These are phyloP conservation scores for Closterium sp. DNA, from an alignment of 139 green algal genomes.

Conservation along the genomic window DNA sequence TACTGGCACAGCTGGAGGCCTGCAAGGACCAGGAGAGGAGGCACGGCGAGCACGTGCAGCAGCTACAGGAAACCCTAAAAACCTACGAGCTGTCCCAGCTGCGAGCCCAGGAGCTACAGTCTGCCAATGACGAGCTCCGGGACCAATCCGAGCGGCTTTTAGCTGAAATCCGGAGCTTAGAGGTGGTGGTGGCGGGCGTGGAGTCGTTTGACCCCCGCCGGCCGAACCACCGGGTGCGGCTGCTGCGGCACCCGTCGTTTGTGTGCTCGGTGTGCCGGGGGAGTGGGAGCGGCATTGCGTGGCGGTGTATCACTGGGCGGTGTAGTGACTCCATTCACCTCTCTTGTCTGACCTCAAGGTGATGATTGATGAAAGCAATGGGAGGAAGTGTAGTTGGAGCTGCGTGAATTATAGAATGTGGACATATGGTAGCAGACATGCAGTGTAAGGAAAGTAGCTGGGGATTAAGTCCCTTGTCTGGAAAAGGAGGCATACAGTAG, in stretches of 20 bases:
- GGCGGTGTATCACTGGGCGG: background rate
- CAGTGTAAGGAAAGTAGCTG: too few species aligned
- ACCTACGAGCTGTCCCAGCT: background rate
- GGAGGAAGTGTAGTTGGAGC: background rate
- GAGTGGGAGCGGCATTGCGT: background rate
- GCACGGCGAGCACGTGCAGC: background rate
- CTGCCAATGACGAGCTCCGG: background rate
- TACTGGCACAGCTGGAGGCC: background rate
- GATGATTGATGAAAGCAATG: background rate
- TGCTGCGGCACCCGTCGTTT: background rate
- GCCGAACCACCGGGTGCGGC: background rate
- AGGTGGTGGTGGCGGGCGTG: background rate
- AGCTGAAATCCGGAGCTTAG: background rate
- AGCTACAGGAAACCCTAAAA: background rate
- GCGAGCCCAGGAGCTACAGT: background rate
- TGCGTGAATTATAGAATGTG: background rate
- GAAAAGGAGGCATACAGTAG: too few species aligned
- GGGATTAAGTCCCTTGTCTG: background rate
- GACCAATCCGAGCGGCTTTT: background rate
- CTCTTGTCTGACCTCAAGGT: background rate
- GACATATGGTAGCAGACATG: background rate
- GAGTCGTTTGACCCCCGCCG: background rate
- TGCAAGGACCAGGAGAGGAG: background rate
- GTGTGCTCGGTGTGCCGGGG: background rate
- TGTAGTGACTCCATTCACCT: background rate